Conservation (phyloP, 768 basidiomycete species). For the Tephrocybe sp. region DNA sequence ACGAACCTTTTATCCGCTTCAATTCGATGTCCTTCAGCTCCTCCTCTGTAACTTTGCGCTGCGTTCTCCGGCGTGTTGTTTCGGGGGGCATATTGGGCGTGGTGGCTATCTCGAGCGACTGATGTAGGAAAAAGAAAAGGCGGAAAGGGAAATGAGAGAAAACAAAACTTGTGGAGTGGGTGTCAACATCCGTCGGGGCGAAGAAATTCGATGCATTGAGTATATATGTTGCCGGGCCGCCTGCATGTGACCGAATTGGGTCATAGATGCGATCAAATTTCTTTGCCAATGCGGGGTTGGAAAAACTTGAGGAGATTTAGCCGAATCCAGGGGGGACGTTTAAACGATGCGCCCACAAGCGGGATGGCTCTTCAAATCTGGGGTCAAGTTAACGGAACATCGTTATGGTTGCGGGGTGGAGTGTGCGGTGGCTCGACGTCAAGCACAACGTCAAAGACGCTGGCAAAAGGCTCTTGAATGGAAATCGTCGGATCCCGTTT, state of each 20-base stretch:
- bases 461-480: too few relatives aligned
- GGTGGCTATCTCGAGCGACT: too few relatives aligned
- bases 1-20: conserved; percentile 45
- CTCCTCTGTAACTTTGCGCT: conserved; percentile 46
- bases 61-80: conserved; percentile 36
- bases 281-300: not conserved
- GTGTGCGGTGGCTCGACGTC: too few relatives aligned
- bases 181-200: not conserved
- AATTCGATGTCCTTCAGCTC: conserved; percentile 51
- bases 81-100: conserved; percentile 40
- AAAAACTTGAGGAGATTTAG: not conserved
- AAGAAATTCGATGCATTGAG: not conserved
- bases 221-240: not conserved
- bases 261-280: not conserved
- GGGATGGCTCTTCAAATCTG: too few relatives aligned
- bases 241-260: conserved; percentile 5
- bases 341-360: too few relatives aligned
- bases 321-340: too few relatives aligned
- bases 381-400: too few relatives aligned
- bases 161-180: not conserved
- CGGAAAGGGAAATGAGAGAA: not conserved
- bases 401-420: too few relatives aligned
- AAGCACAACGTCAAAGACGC: too few relatives aligned
- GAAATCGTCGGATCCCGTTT: too few relatives aligned
- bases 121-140: not conserved